Evolutionary conservation across 2,329 filamentous ascomycete species (phyloP).

Genomic region (Gnomoniopsis sp.): DNA sequence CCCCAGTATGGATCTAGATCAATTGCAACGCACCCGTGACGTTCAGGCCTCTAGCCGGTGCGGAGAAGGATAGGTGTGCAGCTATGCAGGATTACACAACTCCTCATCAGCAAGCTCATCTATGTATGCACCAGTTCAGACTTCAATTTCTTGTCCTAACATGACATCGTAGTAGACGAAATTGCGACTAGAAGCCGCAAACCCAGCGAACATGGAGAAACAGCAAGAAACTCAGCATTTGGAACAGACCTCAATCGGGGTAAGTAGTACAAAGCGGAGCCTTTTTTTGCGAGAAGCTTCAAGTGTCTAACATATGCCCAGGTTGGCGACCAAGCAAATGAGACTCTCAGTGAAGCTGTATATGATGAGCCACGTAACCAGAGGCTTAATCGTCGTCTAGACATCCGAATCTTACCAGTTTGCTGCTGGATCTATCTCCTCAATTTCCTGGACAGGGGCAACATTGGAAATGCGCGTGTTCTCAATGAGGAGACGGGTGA

Average conservation of each 20-base stretch:
- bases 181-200: not conserved
- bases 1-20: too few species aligned
- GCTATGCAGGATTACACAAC: not conserved
- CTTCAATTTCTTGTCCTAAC: not conserved
- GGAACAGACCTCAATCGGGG: not conserved
- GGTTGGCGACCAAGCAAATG: not conserved
- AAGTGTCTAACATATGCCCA: not conserved
- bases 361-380: constrained; percentile 3
- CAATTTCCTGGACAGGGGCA: constrained; percentile 25
- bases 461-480: constrained; percentile 30
- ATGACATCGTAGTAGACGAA: not conserved
- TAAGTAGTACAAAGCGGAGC: not conserved
- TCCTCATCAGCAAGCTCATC: too few species aligned
- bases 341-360: not conserved
- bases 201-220: not conserved
- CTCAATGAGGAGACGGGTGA: constrained; percentile 30
- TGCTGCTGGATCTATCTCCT: constrained; percentile 25
- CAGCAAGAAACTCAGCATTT: not conserved
- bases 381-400: constrained; percentile 22
- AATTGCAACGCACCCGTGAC: not conserved
- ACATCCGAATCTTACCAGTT: constrained; percentile 22
- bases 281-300: not conserved
- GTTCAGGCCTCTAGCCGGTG: not conserved
- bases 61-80: not conserved
- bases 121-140: too few species aligned